Percentiles rank a stretch among this genome's conserved stretches.
Conservation (phyloP, 345 rosid genomes). For the Aquilaria sinensis region DNA sequence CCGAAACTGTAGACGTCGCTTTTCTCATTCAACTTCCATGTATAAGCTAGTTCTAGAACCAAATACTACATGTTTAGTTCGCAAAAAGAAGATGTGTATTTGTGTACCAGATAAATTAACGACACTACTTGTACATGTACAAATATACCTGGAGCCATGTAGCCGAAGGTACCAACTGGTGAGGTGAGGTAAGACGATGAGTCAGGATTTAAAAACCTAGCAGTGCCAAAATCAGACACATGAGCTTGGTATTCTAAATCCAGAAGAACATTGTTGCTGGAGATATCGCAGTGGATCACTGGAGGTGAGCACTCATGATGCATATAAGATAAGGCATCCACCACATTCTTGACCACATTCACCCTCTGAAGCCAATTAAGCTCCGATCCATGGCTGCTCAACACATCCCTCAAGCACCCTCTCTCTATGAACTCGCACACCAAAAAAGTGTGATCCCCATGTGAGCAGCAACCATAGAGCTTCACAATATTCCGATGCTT, state of each 20-base stretch:
- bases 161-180: constrained; percentile 11
- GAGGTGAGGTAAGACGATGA: constrained; percentile 2
- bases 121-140: no score
- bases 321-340: constrained; percentile 11
- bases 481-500: neutral
- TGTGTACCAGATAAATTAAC: no score
- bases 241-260: constrained; percentile 3
- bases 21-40: constrained; percentile 3
- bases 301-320: constrained; percentile 17
- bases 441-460: neutral
- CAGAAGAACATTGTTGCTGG: constrained; percentile 12
- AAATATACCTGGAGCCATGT: constrained; percentile 14
- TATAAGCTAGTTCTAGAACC: constrained; percentile 11
- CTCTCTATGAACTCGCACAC: constrained; percentile 3
- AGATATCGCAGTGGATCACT: constrained; percentile 5
- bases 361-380: constrained; percentile 7
- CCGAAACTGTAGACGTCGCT: constrained; percentile 19
- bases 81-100: neutral
- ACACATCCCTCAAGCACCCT: constrained; percentile 5
- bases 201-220: constrained; percentile 6
- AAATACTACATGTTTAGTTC: no score
- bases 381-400: neutral
- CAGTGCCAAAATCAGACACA: constrained; percentile 19
- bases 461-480: neutral
- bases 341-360: constrained; percentile 5